phyloP scores from a whole-genome alignment of 108 stramenopile genomes.

The Nitzschia putrida region DNA sequence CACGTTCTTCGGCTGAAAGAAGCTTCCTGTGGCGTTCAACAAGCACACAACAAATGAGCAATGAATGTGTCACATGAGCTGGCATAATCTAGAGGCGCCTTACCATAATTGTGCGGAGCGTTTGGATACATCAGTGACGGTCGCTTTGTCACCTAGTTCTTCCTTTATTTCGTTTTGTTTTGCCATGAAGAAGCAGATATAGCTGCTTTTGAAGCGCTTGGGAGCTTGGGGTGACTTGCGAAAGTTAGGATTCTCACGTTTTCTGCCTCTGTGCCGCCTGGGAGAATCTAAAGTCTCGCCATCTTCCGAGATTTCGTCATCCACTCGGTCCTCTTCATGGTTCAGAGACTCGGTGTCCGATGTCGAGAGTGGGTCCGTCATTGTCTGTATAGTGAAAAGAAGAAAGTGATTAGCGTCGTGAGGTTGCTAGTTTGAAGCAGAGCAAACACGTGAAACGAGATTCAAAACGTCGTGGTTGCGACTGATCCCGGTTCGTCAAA shows the following conservation, averaged over 20 bases:
- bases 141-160: slow-evolving; percentile 52
- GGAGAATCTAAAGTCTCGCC: slow-evolving; percentile 7
- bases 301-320: background rate
- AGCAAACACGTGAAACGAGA: background rate
- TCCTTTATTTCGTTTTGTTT: slow-evolving; percentile 57
- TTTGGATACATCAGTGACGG: slow-evolving; percentile 49
- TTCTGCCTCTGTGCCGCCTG: slow-evolving; percentile 4
- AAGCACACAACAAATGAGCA: background rate
- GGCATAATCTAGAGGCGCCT: background rate
- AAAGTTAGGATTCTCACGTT: slow-evolving; percentile 28
- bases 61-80: background rate
- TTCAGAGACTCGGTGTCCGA: background rate
- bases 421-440: too few species aligned
- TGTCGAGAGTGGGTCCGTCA: background rate
- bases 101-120: slow-evolving; percentile 55
- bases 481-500: background rate
- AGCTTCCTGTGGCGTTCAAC: slow-evolving; percentile 23
- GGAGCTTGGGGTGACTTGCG: slow-evolving; percentile 59
- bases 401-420: background rate
- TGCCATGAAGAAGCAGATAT: slow-evolving; percentile 64
- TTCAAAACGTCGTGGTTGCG: background rate
- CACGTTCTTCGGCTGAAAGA: slow-evolving; percentile 38
- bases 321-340: background rate
- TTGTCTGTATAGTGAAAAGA: background rate
- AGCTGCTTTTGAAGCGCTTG: slow-evolving; percentile 63